Base-by-base conservation (phyloP, 75 land plant species). In the Cryptomeria japonica region DNA sequence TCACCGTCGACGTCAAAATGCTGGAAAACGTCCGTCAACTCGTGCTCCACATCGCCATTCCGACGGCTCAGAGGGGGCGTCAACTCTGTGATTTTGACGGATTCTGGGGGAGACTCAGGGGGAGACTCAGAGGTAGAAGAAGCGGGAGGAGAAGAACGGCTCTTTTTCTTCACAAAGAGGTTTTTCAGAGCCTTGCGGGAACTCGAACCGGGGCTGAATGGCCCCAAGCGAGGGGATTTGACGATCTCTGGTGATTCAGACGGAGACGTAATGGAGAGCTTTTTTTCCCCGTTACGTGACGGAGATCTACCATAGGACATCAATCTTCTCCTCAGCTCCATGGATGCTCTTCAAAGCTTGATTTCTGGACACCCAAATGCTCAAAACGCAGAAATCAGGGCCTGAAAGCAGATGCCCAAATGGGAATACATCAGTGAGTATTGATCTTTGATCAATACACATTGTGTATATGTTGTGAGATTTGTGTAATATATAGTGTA, bases 1-100 rank as follows among this genome's bases (percentile, higher is more conserved):
- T 92, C 92, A 32, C 93, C 93, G 85, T 92, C 75, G 70, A 86
- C 56, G 70, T 92, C 93, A 87, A 90, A 90, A 84, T 49, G 80
- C 85, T n/a, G n/a, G 87, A 92, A 92, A 13, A 88, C 85, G 32
- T 86, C 88, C 87, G 18, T 49, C 7, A 90, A 64, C 80, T 92
- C 92, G 37, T 38, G 36, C 14, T 0, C 3, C 77, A 34, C 77
- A 36, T 32, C 77, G 0, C 15, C 77, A 9, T 73, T 73, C 12
- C 5, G 77, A 73, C 77, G 37, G n/a, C 77, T 34, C 77, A 0
- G 1, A 34, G 53, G 53, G 1, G 13, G 14, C 53, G 53, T 11
- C 53, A 51, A 51, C 53, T 51, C 53, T 51, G 14, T 51, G 2
- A 2, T 11, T 51, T 51, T 51, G 53, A 13, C 53, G 72, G 72